These are phyloP conservation scores for Aspergillus heteromorphus DNA, from an alignment of 495 filamentous ascomycete genomes.

Conservation along the genomic window DNA sequence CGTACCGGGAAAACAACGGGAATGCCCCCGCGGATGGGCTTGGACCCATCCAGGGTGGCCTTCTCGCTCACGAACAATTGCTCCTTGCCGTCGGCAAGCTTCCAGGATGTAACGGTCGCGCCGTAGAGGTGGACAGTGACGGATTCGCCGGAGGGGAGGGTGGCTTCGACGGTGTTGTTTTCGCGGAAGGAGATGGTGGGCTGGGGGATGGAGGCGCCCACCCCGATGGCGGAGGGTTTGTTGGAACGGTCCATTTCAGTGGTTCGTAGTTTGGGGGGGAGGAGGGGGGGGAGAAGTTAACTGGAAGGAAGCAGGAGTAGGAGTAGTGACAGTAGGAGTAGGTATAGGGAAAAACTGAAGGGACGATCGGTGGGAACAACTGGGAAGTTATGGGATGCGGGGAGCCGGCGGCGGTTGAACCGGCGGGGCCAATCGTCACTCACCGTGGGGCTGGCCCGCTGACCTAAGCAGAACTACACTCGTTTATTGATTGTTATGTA, in stretches of 20 bases:
- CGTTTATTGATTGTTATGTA: no score
- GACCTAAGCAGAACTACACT: background rate
- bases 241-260: constrained; percentile 67
- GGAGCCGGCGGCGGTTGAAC: background rate
- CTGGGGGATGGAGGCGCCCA: constrained; percentile 57
- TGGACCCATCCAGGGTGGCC: constrained; percentile 62
- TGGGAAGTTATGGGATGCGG: background rate
- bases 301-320: background rate
- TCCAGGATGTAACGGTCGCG: constrained; percentile 92
- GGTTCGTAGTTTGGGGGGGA: constrained; percentile 1
- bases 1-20: constrained; percentile 93
- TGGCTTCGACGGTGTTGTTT: constrained; percentile 66
- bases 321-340: background rate
- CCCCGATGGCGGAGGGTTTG: constrained; percentile 72
- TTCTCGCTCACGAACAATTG: constrained; percentile 83
- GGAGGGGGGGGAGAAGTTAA: background rate
- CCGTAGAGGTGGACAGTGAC: constrained; percentile 83
- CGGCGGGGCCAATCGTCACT: background rate
- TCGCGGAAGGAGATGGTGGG: constrained; percentile 63
- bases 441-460: background rate
- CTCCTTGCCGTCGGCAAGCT: constrained; percentile 70
- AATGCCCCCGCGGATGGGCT: constrained; percentile 62
- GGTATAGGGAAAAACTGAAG: background rate
- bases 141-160: constrained; percentile 77
- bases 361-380: no score